A percentile compares a stretch with the other conserved stretches of the same genome.
Evolutionary conservation across 805 yeast genomes (phyloP).

Genomic region (Brettanomyces naardenensis): DNA sequence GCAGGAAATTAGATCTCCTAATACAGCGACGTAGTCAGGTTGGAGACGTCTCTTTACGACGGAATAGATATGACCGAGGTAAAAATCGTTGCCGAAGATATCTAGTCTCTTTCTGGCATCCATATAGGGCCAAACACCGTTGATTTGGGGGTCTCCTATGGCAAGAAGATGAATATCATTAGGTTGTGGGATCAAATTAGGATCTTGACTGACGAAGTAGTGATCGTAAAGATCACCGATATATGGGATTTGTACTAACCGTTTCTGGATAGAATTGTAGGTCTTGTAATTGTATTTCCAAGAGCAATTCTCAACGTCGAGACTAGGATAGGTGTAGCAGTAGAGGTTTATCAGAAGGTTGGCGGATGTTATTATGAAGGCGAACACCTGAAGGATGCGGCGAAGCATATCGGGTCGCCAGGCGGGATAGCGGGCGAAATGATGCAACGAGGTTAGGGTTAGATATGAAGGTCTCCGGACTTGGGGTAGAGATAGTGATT

Average conservation of each 20-base stretch:
- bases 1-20: conserved; percentile 89
- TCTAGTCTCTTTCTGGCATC: conserved; percentile 70
- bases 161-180: conserved; percentile 55
- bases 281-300: conserved; percentile 36
- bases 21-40: conserved; percentile 79
- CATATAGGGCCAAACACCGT: conserved; percentile 73
- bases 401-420: too few relatives aligned
- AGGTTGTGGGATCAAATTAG: conserved; percentile 8
- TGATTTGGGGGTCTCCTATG: conserved; percentile 95
- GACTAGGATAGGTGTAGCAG: conserved; percentile 70
- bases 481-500: too few relatives aligned
- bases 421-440: too few relatives aligned
- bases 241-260: conserved; percentile 22
- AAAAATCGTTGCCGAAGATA: conserved; percentile 84
- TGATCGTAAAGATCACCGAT: conserved; percentile 26
- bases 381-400: too few relatives aligned
- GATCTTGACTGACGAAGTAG: conserved; percentile 20
- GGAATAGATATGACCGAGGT: conserved; percentile 73
- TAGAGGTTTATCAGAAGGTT: conserved; percentile 55
- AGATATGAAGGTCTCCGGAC: too few relatives aligned
- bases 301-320: conserved; percentile 45
- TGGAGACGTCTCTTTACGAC: conserved; percentile 53
- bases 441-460: too few relatives aligned
- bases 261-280: conserved; percentile 9
- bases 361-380: too few relatives aligned